Evolutionary conservation across 192 early-diverging fungal genomes (phyloP), one percentile per base, ranked within the genome.

Genomic region (Coemansia biformis): DNA sequence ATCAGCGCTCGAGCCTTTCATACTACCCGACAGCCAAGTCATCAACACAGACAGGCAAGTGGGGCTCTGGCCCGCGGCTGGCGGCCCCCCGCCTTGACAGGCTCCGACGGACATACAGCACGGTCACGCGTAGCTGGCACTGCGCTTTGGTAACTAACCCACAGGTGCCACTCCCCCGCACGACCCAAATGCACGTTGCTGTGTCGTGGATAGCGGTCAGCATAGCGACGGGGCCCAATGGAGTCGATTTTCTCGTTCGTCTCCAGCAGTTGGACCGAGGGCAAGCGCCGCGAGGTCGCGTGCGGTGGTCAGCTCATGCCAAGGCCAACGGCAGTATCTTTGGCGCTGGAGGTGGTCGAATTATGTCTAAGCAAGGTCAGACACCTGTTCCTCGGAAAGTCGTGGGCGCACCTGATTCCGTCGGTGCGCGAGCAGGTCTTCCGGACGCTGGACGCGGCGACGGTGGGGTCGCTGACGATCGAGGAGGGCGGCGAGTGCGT

Each of bases 381-480:
- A 32, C 21, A 39, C 3, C 18, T 43, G 1, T 22, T 64, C 4
- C 48, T 45, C 1, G 45, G 50, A 31, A 39, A 23, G 28, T 55
- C 62, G 2, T 43, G 21, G 16, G 42, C 44, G 9, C 42, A 29
- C n/a, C 24, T 64, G 14, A 64, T 57, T 31, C 54, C 62, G 6
- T 22, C 49, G 26, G 45, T 64, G 18, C 50, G 37, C 17, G 54
- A 56, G 36, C 62, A 64, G 30, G 17, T 64, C 23, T 55, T 44
- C n/a, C 54, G 48, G 34, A 36, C 76, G 14, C 57, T 79, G 24
- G 47, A 46, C 24, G 37, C 37, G 7, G 56, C 76, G 15, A 46
- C 49, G 5, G 30, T 42, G 1, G 78, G 78, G 14, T 59, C 73
- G 35, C 32, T 79, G 46, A 57, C 61, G 1, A 59, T 79, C 17